These are phyloP conservation scores for Pittosporum tobira DNA, from an alignment of 129 eudicot genomes.

Conservation along the genomic window DNA sequence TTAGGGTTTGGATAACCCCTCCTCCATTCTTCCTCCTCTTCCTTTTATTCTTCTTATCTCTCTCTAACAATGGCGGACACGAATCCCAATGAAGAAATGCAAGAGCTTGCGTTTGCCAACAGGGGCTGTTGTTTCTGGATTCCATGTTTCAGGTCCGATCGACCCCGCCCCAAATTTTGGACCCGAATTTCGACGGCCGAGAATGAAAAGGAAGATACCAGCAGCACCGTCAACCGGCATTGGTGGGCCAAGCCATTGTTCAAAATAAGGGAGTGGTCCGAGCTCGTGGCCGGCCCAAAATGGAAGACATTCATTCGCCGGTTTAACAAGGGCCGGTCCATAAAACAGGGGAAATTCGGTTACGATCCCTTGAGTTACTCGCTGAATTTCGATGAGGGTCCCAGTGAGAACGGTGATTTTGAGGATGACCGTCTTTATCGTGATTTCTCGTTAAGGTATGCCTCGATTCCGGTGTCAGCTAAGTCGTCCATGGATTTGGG, in stretches of 20 bases:
- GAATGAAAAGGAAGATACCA: constrained; percentile 6
- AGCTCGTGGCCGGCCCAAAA: constrained; percentile 45
- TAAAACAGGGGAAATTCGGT: constrained; percentile 26
- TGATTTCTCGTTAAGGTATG: constrained; percentile 32
- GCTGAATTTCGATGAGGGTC: constrained; percentile 44
- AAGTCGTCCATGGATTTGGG: constrained; percentile 32
- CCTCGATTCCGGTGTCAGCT: constrained; percentile 18
- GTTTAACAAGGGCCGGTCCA: constrained; percentile 25
- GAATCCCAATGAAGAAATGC: constrained; percentile 21
- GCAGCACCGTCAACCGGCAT: background rate
- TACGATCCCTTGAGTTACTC: constrained; percentile 40
- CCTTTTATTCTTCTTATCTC: too few relatives aligned
- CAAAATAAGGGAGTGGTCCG: constrained; percentile 60
- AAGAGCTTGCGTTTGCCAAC: constrained; percentile 15
- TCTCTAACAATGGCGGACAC: background rate
- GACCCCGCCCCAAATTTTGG: constrained; percentile 23
- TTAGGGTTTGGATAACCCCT: too few relatives aligned
- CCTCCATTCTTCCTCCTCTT: too few relatives aligned
- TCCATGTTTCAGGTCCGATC: constrained; percentile 27
- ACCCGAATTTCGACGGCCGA: constrained; percentile 9
- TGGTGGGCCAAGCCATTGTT: constrained; percentile 31
- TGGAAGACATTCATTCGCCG: constrained; percentile 58
- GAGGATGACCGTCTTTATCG: constrained; percentile 20
- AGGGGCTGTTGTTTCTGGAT: constrained; percentile 34
- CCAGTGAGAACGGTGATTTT: constrained; percentile 6